Base-by-base conservation (phyloP, 2,329 filamentous ascomycete genomes). In the Penicillium polonicum region DNA sequence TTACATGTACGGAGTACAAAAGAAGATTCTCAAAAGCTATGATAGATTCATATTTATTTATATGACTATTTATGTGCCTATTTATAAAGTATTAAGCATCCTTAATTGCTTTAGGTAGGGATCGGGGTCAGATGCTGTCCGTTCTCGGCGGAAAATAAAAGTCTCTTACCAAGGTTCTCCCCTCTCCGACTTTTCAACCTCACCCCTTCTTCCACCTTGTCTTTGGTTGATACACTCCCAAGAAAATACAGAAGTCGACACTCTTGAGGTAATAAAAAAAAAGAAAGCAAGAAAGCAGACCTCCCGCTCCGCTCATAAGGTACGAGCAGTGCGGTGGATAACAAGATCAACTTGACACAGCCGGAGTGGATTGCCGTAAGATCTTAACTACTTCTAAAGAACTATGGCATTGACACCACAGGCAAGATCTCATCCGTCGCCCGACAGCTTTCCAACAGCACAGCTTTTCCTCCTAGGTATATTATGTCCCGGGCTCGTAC, bases 391-490 rank as follows among this genome's bases (percentile, higher is more conserved):
- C 64, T 74, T 74, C 74, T 67, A 65, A 72, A 76, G 77, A 31
- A 80, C 79, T 63, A 85, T 85, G 82, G 79, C 78, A 82, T 84
- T 85, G 79, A 86, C 83, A 77, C 80, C 69, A 68, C 74, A 78
- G 77, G 74, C 74, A 83, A 83, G 77, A 78, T 72, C 74, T 76
- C 76, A 76, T 72, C 83, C 82, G 78, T 82, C 88, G 75, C 23
- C 53, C 41, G 82, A 91, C 77, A 85, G 85, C 68, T 96, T 96
- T 70, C 92, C 92, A 4, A 85, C 89, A 8, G 77, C 86, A 25
- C 92, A 97, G 74, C 85, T 96, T 27, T 92, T 93, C 66, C 78
- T 96, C 19, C 83, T 97, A 65, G 90, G 91, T 95, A 79, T 70
- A 86, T 8, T 12, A n/a, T 33, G 5, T 42, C 9, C 25, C 29